Conservation (phyloP, 176 grass and related monocot species). For the Thinopyrum elongatum region DNA sequence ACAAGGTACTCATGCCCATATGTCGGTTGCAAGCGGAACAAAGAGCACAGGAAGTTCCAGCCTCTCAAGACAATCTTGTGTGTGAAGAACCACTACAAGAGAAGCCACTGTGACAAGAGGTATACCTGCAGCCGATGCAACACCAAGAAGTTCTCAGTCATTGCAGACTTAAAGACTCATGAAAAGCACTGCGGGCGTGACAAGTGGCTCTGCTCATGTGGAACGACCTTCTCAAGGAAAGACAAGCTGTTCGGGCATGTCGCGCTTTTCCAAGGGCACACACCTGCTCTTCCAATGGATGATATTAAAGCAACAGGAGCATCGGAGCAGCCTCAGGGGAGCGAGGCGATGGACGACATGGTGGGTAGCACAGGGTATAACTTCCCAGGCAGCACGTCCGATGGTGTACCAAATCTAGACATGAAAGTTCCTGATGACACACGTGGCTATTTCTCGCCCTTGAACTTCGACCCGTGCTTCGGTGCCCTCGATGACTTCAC, state of each 20-base stretch:
- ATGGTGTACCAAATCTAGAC: slow-evolving; percentile 47
- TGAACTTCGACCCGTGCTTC: slow-evolving; percentile 73
- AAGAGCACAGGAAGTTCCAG: slow-evolving; percentile 93
- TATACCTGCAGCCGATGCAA: slow-evolving; percentile 90
- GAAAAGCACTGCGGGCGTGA: slow-evolving; percentile 88
- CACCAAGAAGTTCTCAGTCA: slow-evolving; percentile 85
- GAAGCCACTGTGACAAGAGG: slow-evolving; percentile 96
- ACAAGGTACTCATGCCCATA: slow-evolving; percentile 91
- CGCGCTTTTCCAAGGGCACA: slow-evolving; percentile 85
- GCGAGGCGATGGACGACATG: slow-evolving; percentile 41
- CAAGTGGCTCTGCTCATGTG: slow-evolving; percentile 90
- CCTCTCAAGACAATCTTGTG: slow-evolving; percentile 89
- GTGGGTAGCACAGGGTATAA: slow-evolving; percentile 34
- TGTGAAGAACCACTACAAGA: slow-evolving; percentile 94
- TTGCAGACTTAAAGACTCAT: slow-evolving; percentile 81
- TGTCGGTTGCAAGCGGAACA: slow-evolving; percentile 87
- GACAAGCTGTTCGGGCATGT: slow-evolving; percentile 93
- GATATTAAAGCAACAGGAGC: slow-evolving; percentile 50
- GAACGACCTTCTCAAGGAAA: slow-evolving; percentile 84
- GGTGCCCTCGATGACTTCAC: slow-evolving; percentile 67
- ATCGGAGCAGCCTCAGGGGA: slow-evolving; percentile 37
- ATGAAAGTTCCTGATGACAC: slow-evolving; percentile 58
- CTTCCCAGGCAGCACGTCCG: slow-evolving; percentile 40
- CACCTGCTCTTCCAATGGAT: slow-evolving; percentile 68
- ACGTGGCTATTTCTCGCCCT: slow-evolving; percentile 56